phyloP scores from a whole-genome alignment of 768 basidiomycete species.

The Hypholoma fasciculare region DNA sequence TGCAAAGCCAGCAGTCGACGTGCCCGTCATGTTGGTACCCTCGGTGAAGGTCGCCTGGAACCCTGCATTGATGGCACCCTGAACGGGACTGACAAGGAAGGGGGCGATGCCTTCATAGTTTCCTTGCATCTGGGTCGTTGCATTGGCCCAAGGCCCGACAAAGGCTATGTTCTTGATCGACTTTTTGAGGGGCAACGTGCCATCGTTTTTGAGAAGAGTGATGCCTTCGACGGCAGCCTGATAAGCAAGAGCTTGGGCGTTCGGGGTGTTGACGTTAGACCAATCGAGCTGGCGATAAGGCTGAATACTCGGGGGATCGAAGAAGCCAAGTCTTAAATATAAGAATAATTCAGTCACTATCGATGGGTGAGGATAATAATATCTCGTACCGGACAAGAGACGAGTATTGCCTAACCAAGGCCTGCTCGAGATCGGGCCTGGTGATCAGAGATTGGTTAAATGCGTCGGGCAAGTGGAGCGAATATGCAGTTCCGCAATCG shows the following conservation, averaged over 20 bases:
- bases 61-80: conserved; percentile 46
- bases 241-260: conserved; percentile 48
- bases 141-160: conserved; percentile 60
- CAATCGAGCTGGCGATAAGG: conserved; percentile 52
- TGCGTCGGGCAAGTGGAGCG: conserved; percentile 43
- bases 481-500: conserved; percentile 54
- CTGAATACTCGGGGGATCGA: conserved; percentile 49
- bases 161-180: conserved; percentile 51
- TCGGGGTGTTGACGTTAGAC: conserved; percentile 46
- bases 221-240: conserved; percentile 54
- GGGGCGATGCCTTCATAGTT: conserved; percentile 58
- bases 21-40: conserved; percentile 42
- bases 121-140: conserved; percentile 56
- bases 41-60: conserved; percentile 41
- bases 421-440: conserved; percentile 40
- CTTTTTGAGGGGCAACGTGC: conserved; percentile 50
- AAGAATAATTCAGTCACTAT: background rate
- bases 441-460: conserved; percentile 48
- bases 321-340: conserved; percentile 58
- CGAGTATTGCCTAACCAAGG: conserved; percentile 48
- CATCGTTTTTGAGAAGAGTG: conserved; percentile 65
- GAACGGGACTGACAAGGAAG: conserved; percentile 54
- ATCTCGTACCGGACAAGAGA: conserved; percentile 49
- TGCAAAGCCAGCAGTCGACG: conserved; percentile 45
- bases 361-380: background rate